phyloP scores from a whole-genome alignment of 2,329 filamentous ascomycete genomes.

The Epichloe uncinata region DNA sequence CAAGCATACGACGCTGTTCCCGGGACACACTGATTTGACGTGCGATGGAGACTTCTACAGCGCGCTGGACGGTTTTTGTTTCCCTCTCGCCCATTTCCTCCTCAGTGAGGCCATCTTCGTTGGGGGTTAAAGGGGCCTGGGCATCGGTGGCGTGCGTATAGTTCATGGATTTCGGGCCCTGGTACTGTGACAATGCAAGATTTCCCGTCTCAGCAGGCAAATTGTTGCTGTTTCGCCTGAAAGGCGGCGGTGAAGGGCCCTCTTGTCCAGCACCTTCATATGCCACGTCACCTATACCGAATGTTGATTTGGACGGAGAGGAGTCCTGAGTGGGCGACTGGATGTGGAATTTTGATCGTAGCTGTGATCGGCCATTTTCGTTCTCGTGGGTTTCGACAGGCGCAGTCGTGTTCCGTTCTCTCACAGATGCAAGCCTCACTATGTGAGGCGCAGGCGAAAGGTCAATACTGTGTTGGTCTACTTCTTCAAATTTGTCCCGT shows the following conservation, averaged over 20 bases:
- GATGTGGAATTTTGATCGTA: conserved; percentile 7
- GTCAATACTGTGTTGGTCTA: neutral
- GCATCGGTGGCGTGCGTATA: neutral
- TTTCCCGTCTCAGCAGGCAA: neutral
- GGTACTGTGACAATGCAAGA: neutral
- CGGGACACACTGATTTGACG: conserved; percentile 53
- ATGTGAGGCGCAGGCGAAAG: neutral
- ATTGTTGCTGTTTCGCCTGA: neutral
- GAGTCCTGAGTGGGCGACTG: conserved; percentile 1
- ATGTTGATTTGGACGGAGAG: conserved; percentile 1
- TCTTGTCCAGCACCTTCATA: neutral
- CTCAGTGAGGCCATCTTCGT: neutral
- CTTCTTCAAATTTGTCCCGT: conserved; percentile 18
- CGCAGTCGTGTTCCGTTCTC: neutral
- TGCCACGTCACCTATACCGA: neutral
- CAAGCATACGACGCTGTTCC: conserved; percentile 45
- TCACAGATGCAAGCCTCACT: conserved; percentile 3
- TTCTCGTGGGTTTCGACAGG: neutral
- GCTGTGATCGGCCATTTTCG: neutral
- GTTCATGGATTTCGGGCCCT: neutral
- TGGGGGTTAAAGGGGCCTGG: neutral
- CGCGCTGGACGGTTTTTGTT: conserved; percentile 30
- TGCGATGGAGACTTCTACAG: conserved; percentile 54
- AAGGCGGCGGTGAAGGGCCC: neutral
- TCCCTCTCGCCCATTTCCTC: conserved; percentile 8